phyloP scores from a whole-genome alignment of 192 early-diverging fungal species.

The Jimgerdemannia lactiflua region DNA sequence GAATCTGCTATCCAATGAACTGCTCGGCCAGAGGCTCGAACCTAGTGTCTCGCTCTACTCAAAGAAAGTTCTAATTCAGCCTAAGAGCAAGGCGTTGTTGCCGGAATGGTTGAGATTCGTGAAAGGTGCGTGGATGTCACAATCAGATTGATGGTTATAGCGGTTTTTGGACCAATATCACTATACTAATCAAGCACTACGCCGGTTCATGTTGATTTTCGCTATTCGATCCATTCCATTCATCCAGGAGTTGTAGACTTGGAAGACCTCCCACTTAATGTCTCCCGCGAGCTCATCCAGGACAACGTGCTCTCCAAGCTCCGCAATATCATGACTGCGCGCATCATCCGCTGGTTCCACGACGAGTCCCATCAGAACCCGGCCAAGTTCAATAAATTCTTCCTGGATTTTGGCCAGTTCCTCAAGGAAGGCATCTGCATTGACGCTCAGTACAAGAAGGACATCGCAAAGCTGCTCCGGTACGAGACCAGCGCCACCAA shows the following conservation, averaged over 20 bases:
- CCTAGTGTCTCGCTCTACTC: slow-evolving; percentile 65
- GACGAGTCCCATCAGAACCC: slow-evolving; percentile 41
- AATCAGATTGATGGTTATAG: too few relatives aligned
- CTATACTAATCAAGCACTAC: too few relatives aligned
- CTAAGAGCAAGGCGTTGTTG: slow-evolving; percentile 64
- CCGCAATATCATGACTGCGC: slow-evolving; percentile 49
- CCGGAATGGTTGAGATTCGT: slow-evolving; percentile 77
- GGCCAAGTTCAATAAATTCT: slow-evolving; percentile 53
- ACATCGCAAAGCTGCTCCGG: slow-evolving; percentile 59
- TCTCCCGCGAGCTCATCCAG: slow-evolving; percentile 82
- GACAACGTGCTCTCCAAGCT: slow-evolving; percentile 62
- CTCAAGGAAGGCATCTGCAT: slow-evolving; percentile 79
- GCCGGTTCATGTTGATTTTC: background rate
- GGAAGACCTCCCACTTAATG: slow-evolving; percentile 83
- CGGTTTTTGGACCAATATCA: too few relatives aligned
- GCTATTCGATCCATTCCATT: background rate
- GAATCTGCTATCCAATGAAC: slow-evolving; percentile 43
- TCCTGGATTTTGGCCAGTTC: slow-evolving; percentile 61
- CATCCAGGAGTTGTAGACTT: slow-evolving; percentile 69
- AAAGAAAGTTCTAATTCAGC: slow-evolving; percentile 63
- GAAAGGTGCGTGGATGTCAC: slow-evolving; percentile 27
- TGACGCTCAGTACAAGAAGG: slow-evolving; percentile 49
- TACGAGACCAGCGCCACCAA: slow-evolving; percentile 47
- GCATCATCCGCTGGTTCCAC: slow-evolving; percentile 55
- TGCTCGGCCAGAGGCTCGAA: slow-evolving; percentile 43